Evolutionary conservation across 768 basidiomycete species (phyloP).

Genomic region (Solioccasus polychromus): DNA sequence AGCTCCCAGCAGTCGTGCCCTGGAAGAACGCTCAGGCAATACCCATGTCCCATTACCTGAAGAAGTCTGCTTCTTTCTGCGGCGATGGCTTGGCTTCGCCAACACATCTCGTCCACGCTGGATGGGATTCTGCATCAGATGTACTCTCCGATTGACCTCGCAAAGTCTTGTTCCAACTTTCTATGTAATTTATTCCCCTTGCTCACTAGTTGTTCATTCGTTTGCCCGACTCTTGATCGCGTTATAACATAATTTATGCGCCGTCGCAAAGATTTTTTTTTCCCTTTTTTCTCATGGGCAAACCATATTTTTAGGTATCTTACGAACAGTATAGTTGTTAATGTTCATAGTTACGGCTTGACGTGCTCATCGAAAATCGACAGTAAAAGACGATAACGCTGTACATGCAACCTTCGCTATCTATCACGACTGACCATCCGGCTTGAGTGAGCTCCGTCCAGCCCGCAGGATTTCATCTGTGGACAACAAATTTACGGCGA

Average conservation of each 20-base stretch:
- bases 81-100: constrained; percentile 39
- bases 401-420: constrained; percentile 15
- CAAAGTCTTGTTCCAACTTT: constrained; percentile 3
- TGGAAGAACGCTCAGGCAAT: constrained; percentile 34
- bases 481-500: constrained; percentile 91
- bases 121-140: constrained; percentile 56
- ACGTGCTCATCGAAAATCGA: constrained; percentile 12
- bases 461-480: constrained; percentile 95
- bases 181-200: constrained; percentile 25
- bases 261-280: constrained; percentile 9
- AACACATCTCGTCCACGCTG: constrained; percentile 52
- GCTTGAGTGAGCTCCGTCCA: constrained; percentile 82
- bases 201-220: constrained; percentile 15
- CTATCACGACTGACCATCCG: constrained; percentile 62
- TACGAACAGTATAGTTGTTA: constrained; percentile 30
- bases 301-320: constrained; percentile 16
- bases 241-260: constrained; percentile 28
- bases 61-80: constrained; percentile 40
- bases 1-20: constrained; percentile 32
- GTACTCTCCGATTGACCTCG: constrained; percentile 31
- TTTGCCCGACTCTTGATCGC: constrained; percentile 16
- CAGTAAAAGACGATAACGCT: constrained; percentile 21
- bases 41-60: constrained; percentile 36
- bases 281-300: constrained; percentile 12
- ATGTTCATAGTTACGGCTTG: constrained; percentile 29